Conservation (phyloP, 306 rosid genomes). For the Quercus cerris region DNA sequence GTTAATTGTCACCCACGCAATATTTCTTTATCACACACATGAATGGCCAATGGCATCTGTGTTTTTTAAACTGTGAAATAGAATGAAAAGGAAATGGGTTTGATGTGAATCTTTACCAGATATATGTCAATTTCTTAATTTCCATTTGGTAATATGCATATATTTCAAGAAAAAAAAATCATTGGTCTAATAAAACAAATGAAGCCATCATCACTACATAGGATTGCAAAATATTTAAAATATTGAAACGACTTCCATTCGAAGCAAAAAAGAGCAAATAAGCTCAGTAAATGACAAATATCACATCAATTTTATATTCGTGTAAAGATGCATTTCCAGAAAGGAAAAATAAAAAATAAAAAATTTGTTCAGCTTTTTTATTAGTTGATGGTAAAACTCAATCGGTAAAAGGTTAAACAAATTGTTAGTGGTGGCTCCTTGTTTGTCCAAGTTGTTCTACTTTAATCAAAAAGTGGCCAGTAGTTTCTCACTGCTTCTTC, state of each 20-base stretch:
- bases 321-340: neutral
- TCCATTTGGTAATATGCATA: conserved; percentile 23
- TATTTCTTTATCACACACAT: neutral
- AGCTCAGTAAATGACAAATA: neutral
- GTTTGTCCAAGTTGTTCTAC: conserved; percentile 27
- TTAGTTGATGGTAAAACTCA: neutral
- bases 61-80: conserved; percentile 4
- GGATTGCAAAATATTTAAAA: neutral
- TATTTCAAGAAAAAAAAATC: conserved; percentile 10
- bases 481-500: conserved; percentile 28
- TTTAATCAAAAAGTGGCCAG: conserved; percentile 26
- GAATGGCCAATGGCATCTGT: neutral
- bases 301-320: neutral
- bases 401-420: conserved; percentile 7
- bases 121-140: neutral
- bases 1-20: neutral
- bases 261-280: neutral
- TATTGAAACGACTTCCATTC: conserved; percentile 2
- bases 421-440: conserved; percentile 18
- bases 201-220: neutral
- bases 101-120: conserved; percentile 1
- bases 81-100: conserved; percentile 9
- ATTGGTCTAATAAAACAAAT: neutral
- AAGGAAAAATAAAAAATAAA: too few relatives aligned
- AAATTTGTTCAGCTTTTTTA: neutral